Conservation (phyloP, 2,329 filamentous ascomycete species). For the Cordyceps cateniannulata region DNA sequence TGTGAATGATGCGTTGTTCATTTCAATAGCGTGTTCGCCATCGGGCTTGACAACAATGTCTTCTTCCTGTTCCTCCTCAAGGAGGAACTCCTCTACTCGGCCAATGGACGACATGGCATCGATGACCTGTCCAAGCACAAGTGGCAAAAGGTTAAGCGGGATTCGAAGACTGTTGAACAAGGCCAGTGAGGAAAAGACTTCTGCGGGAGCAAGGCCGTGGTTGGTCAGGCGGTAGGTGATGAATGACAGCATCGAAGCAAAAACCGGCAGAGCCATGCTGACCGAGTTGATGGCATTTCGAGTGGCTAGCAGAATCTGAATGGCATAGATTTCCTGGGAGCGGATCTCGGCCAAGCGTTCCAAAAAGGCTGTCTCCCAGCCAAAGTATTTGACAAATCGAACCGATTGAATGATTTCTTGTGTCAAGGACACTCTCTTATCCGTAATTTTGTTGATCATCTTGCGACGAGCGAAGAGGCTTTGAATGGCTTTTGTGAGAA, state of each 20-base stretch:
- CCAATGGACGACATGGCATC: slow-evolving; percentile 82
- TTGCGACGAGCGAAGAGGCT: slow-evolving; percentile 68
- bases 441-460: slow-evolving; percentile 86
- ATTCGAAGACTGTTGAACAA: slow-evolving; percentile 88
- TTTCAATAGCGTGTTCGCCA: slow-evolving; percentile 61
- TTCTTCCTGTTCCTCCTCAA: slow-evolving; percentile 78
- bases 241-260: slow-evolving; percentile 92
- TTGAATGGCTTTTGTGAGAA: slow-evolving; percentile 71
- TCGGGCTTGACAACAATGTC: slow-evolving; percentile 52
- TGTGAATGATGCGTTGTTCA: slow-evolving; percentile 71
- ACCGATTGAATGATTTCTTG: slow-evolving; percentile 90
- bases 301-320: slow-evolving; percentile 76
- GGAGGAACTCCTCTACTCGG: slow-evolving; percentile 81
- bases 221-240: slow-evolving; percentile 69
- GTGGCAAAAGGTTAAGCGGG: slow-evolving; percentile 80
- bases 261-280: slow-evolving; percentile 81
- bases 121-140: slow-evolving; percentile 82
- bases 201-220: slow-evolving; percentile 64
- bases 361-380: slow-evolving; percentile 87
- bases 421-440: slow-evolving; percentile 83
- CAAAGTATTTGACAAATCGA: slow-evolving; percentile 93
- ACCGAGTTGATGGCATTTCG: slow-evolving; percentile 80
- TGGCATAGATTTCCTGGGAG: slow-evolving; percentile 69
- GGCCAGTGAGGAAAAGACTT: slow-evolving; percentile 87
- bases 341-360: slow-evolving; percentile 69